Conservation (phyloP, 1,284 basidiomycete species). For the Melampsora occidentalis region DNA sequence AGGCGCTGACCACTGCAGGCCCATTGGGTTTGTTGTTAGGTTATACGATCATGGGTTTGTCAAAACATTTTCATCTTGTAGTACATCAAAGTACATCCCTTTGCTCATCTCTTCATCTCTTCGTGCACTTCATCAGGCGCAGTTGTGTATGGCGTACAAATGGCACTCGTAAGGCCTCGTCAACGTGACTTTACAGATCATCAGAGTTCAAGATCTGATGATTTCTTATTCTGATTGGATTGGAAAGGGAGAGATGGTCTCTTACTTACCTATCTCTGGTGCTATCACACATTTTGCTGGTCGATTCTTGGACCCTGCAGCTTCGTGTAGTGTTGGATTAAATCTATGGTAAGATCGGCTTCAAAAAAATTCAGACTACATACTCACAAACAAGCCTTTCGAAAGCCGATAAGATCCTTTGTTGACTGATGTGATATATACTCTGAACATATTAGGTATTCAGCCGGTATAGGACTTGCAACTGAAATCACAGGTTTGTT, state of each 20-base stretch:
- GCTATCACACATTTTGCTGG: slow-evolving; percentile 22
- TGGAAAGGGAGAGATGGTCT: slow-evolving; percentile 29
- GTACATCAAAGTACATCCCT: not conserved
- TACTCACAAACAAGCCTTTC: no score
- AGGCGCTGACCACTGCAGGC: slow-evolving; percentile 9
- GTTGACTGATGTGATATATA: not conserved
- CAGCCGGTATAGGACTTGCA: slow-evolving; percentile 59
- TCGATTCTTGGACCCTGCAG: slow-evolving; percentile 27
- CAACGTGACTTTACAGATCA: not conserved
- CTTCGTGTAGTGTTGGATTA: slow-evolving; percentile 28
- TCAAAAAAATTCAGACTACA: no score
- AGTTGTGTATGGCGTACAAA: slow-evolving; percentile 22
- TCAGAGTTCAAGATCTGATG: no score
- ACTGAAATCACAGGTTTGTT: slow-evolving; percentile 40
- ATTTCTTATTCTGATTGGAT: not conserved
- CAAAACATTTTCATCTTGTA: not conserved
- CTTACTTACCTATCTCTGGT: slow-evolving; percentile 24
- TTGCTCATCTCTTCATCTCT: not conserved
- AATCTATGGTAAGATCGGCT: slow-evolving; percentile 17
- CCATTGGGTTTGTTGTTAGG: slow-evolving; percentile 22
- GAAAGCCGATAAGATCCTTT: not conserved
- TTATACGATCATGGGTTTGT: slow-evolving; percentile 27
- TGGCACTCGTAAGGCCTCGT: slow-evolving; percentile 16
- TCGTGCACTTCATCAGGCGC: not conserved
- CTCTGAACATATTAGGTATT: slow-evolving; percentile 46